phyloP scores from a whole-genome alignment of 768 basidiomycete genomes.

The Coprinellus micaceus region DNA sequence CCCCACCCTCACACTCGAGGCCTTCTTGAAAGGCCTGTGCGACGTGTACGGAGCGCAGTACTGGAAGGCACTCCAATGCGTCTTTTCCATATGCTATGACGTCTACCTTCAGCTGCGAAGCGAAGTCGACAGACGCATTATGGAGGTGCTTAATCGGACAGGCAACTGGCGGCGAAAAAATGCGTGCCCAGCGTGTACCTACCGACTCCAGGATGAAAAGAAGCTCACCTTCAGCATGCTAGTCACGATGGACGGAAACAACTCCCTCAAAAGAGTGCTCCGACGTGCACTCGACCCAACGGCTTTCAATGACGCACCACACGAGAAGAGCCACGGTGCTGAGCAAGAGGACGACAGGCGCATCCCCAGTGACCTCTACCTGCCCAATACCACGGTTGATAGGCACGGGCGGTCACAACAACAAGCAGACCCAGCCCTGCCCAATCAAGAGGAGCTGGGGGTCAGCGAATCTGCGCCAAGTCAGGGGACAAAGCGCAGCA shows the following conservation, averaged over 20 bases:
- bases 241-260: conserved; percentile 25
- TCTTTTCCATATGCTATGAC: conserved; percentile 25
- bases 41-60: conserved; percentile 24
- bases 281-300: background rate
- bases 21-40: conserved; percentile 26
- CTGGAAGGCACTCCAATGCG: conserved; percentile 12
- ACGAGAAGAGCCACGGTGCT: background rate
- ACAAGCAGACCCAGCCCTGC: too few relatives aligned
- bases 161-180: conserved; percentile 21
- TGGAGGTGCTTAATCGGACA: conserved; percentile 17
- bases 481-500: background rate
- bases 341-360: too few relatives aligned
- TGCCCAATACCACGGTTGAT: too few relatives aligned
- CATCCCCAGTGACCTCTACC: too few relatives aligned
- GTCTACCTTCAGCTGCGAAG: conserved; percentile 17
- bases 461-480: too few relatives aligned
- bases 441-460: too few relatives aligned
- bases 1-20: conserved; percentile 24
- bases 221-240: conserved; percentile 18
- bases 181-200: conserved; percentile 25
- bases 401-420: too few relatives aligned
- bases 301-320: too few relatives aligned
- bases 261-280: conserved; percentile 23
- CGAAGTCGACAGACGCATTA: conserved; percentile 12
- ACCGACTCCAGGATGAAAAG: conserved; percentile 22